Percentiles rank a stretch among this genome's conserved stretches.
Conservation (phyloP, 139 green algal species). For the Volvox reticuliferus region DNA sequence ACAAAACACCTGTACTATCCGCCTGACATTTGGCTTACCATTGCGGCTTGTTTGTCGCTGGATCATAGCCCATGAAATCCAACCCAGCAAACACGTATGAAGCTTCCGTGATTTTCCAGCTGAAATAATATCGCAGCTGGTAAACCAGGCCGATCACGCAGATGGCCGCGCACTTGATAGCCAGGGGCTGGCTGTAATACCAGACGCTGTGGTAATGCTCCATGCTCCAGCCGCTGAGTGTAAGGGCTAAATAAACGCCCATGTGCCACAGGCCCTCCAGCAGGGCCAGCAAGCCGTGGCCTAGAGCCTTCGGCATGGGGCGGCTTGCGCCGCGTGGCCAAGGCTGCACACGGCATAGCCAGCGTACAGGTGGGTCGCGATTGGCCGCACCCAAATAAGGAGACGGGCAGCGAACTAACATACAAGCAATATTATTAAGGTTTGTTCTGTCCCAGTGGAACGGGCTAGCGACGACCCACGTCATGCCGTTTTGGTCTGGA, state of each 20-base stretch:
- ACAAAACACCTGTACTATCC: too few species aligned
- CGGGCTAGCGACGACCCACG: constrained; percentile 22
- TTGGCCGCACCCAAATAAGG: too few species aligned
- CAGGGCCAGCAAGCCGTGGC: neutral
- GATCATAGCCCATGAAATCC: constrained; percentile 68
- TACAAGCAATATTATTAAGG: too few species aligned
- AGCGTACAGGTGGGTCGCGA: too few species aligned
- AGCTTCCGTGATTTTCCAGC: constrained; percentile 78
- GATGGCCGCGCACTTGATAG: neutral
- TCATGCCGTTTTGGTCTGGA: constrained; percentile 22
- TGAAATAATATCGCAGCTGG: constrained; percentile 83
- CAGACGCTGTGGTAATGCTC: constrained; percentile 33
- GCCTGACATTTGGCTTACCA: constrained; percentile 45
- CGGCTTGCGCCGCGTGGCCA: constrained; percentile 11
- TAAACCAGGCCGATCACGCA: constrained; percentile 53
- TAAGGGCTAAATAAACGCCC: constrained; percentile 39
- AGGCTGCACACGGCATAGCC: neutral
- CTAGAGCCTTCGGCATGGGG: neutral
- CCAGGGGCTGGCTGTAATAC: constrained; percentile 33
- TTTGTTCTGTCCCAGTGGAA: constrained; percentile 32
- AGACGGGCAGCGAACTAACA: too few species aligned
- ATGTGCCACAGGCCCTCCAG: constrained; percentile 31
- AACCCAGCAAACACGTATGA: constrained; percentile 80
- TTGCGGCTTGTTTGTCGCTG: constrained; percentile 16
- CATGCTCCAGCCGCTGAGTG: constrained; percentile 28